Evolutionary conservation across 306 rosid genomes (phyloP), one percentile per base, ranked within the genome.

Genomic region (Cucumis hystrix): DNA sequence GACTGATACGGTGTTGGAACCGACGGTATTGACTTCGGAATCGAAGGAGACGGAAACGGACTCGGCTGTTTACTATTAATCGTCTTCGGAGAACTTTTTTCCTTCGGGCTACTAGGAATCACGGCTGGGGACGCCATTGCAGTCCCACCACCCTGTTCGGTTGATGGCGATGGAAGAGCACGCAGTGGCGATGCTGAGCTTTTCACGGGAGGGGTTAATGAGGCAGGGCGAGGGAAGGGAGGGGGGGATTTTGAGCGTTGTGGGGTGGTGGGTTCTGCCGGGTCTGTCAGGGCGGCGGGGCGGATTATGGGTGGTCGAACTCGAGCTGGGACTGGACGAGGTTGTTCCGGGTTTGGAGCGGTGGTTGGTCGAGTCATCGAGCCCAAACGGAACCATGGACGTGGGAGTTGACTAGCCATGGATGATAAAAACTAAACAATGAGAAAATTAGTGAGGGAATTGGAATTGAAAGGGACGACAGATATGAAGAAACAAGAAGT

Each of bases 331-430:
- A 25, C 23, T 1, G 72, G 81, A 1, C 74, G 51, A 14, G 74
- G 52, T 30, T 70, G 80, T 3, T 28, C 62, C 4, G 74, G 4
- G 1, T 0, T 8, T 3, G 60, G 74, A 25, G 47, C 28, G 58
- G 75, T 9, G 28, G 75, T n/a, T 15, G 81, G 81, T 15, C 81
- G 76, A 18, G 81, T 54, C 33, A 65, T 11, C 1, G 80, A 65
- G 40, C 75, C 76, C 49, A 78, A 39, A 37, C 81, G 81, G 9
- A 78, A 65, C 81, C 81, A 78, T n/a, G 75, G 81, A 12, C 81
- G 81, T 35, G 75, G 76, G 49, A 70, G 39, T 23, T n/a, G 75
- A 55, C 35, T 35, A 2, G 73, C 55, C 56, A 52, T 52, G n/a
- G n/a, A 52, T 15, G n/a, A 0, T 5, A 52, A 52, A 2, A 52